phyloP scores from a whole-genome alignment of 139 green algal species.

The Yamagishiella unicocca region DNA sequence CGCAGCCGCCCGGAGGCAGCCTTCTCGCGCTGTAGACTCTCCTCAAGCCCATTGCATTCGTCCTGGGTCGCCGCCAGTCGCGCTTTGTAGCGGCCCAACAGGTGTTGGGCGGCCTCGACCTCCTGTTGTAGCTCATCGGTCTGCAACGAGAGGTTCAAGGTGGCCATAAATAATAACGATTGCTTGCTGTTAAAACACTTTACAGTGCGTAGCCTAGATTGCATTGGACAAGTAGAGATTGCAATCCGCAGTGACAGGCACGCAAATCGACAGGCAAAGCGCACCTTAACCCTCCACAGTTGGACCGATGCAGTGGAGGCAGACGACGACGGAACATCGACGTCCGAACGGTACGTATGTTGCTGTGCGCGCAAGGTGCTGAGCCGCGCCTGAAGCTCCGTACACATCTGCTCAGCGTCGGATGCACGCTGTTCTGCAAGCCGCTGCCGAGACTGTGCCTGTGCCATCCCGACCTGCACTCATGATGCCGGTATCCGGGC shows the following conservation, averaged over 20 bases:
- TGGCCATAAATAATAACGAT: too few relatives aligned
- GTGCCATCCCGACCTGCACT: background rate
- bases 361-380: constrained; percentile 4
- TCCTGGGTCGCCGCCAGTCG: constrained; percentile 46
- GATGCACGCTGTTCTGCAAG: constrained; percentile 37
- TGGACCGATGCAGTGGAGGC: background rate
- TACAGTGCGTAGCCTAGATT: too few relatives aligned
- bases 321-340: background rate
- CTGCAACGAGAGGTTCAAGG: background rate
- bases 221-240: too few relatives aligned
- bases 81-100: constrained; percentile 41
- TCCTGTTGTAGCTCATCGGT: constrained; percentile 52
- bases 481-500: background rate
- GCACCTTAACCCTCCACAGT: constrained; percentile 14
- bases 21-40: constrained; percentile 48
- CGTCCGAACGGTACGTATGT: background rate
- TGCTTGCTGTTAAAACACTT: too few relatives aligned
- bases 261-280: too few relatives aligned
- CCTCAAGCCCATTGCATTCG: constrained; percentile 42
- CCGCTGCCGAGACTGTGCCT: constrained; percentile 47
- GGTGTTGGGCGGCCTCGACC: constrained; percentile 22
- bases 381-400: constrained; percentile 32
- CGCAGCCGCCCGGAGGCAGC: background rate
- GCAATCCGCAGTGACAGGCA: too few relatives aligned
- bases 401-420: constrained; percentile 40